These are phyloP conservation scores for Pythium guiyangense DNA, from an alignment of 352 stramenopile species.

Conservation along the genomic window DNA sequence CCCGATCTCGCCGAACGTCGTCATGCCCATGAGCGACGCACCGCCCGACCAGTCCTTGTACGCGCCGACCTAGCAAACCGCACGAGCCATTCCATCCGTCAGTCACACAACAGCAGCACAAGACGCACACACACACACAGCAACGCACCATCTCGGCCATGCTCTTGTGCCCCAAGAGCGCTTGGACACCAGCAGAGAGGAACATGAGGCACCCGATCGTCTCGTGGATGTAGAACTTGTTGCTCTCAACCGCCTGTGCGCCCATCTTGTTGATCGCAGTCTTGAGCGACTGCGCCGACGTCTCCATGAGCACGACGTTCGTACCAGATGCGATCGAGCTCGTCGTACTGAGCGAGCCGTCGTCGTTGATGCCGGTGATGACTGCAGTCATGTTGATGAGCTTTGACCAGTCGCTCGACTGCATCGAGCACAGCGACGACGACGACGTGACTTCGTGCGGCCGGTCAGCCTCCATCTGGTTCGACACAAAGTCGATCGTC, in stretches of 20 bases:
- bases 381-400: constrained; percentile 85
- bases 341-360: constrained; percentile 77
- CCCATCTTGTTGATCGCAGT: constrained; percentile 88
- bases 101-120: neutral
- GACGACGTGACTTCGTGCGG: constrained; percentile 42
- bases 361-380: constrained; percentile 82
- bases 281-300: constrained; percentile 73
- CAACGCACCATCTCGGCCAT: constrained; percentile 80
- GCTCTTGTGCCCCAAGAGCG: constrained; percentile 80
- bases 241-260: constrained; percentile 57
- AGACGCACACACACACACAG: neutral
- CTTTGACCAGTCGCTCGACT: constrained; percentile 76
- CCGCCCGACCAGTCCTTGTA: constrained; percentile 83
- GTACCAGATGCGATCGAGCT: constrained; percentile 71
- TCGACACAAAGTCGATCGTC: constrained; percentile 74
- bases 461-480: constrained; percentile 64
- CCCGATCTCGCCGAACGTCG: constrained; percentile 84
- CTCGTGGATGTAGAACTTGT: constrained; percentile 82
- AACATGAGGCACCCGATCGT: constrained; percentile 86
- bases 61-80: constrained; percentile 49
- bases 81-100: neutral
- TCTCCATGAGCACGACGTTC: constrained; percentile 87
- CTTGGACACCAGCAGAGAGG: constrained; percentile 78
- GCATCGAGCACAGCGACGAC: constrained; percentile 70
- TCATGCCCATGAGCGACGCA: constrained; percentile 84